Conservation (phyloP, 2,329 filamentous ascomycete species). For the Aspergillus tamarii region DNA sequence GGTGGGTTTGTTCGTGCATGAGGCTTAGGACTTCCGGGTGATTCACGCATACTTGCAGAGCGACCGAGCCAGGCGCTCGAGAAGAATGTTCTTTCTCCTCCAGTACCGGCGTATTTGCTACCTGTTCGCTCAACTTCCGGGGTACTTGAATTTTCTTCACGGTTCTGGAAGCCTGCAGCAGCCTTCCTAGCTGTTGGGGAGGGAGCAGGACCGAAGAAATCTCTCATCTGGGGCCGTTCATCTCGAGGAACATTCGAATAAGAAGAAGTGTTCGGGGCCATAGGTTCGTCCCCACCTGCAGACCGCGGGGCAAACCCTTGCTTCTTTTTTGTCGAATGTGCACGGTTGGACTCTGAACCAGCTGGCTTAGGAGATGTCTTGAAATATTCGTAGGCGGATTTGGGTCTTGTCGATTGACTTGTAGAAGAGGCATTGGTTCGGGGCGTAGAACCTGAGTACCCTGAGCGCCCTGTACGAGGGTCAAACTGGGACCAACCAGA, state of each 20-base stretch:
- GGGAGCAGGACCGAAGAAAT: constrained; percentile 42
- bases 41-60: constrained; percentile 57
- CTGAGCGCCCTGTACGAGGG: constrained; percentile 38
- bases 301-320: constrained; percentile 62
- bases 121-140: constrained; percentile 55
- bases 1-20: constrained; percentile 41
- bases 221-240: constrained; percentile 36
- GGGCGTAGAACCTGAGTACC: constrained; percentile 24
- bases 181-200: constrained; percentile 47
- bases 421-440: constrained; percentile 21
- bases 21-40: constrained; percentile 42
- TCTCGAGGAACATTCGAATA: constrained; percentile 44
- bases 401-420: constrained; percentile 33
- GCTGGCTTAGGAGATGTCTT: constrained; percentile 36
- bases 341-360: constrained; percentile 39
- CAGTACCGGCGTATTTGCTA: constrained; percentile 57
- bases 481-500: constrained; percentile 46
- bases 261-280: constrained; percentile 57
- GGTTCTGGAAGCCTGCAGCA: constrained; percentile 36
- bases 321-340: constrained; percentile 53
- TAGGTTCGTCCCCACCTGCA: constrained; percentile 62
- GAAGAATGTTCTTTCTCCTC: constrained; percentile 62
- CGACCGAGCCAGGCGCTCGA: constrained; percentile 54
- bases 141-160: constrained; percentile 31
- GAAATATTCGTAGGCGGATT: constrained; percentile 46